A percentile compares a stretch with the other conserved stretches of the same genome.
phyloP scores from a whole-genome alignment of 2,329 filamentous ascomycete species.

The Pseudogymnoascus destructans region DNA sequence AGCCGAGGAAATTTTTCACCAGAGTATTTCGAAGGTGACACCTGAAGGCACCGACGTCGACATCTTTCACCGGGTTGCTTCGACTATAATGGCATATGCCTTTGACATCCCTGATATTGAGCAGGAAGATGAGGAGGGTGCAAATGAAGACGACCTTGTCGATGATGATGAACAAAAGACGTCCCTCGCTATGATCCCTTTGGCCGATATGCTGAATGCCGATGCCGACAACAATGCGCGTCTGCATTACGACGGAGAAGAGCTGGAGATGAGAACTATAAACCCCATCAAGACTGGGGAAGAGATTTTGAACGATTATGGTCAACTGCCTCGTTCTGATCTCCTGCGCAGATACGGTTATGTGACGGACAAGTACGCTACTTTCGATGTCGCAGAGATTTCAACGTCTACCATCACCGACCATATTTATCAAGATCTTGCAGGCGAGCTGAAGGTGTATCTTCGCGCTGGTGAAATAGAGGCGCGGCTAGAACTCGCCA shows the following conservation, averaged over 20 bases:
- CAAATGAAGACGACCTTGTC: slow-evolving; percentile 31
- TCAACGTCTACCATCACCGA: slow-evolving; percentile 34
- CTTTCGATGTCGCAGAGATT: slow-evolving; percentile 54
- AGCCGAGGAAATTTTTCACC: slow-evolving; percentile 44
- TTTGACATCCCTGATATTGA: slow-evolving; percentile 42
- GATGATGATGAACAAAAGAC: slow-evolving; percentile 33
- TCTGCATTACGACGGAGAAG: slow-evolving; percentile 24
- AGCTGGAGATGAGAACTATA: slow-evolving; percentile 50
- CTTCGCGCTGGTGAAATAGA: slow-evolving; percentile 20
- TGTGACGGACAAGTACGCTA: slow-evolving; percentile 48
- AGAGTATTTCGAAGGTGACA: slow-evolving; percentile 41
- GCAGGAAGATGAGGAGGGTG: slow-evolving; percentile 32
- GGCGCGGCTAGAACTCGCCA: slow-evolving; percentile 30
- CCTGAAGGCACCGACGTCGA: slow-evolving; percentile 31
- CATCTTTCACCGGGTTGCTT: slow-evolving; percentile 49
- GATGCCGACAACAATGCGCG: slow-evolving; percentile 54
- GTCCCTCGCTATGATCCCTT: slow-evolving; percentile 52
- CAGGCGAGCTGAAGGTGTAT: slow-evolving; percentile 20
- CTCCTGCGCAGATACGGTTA: slow-evolving; percentile 56
- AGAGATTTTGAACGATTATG: slow-evolving; percentile 59
- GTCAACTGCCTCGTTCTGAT: slow-evolving; percentile 52
- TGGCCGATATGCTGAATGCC: slow-evolving; percentile 61
- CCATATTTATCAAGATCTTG: slow-evolving; percentile 10
- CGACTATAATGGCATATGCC: slow-evolving; percentile 59
- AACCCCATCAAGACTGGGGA: slow-evolving; percentile 42